These are phyloP conservation scores for Eucalyptus pauciflora DNA, from an alignment of 345 rosid genomes.

Conservation along the genomic window DNA sequence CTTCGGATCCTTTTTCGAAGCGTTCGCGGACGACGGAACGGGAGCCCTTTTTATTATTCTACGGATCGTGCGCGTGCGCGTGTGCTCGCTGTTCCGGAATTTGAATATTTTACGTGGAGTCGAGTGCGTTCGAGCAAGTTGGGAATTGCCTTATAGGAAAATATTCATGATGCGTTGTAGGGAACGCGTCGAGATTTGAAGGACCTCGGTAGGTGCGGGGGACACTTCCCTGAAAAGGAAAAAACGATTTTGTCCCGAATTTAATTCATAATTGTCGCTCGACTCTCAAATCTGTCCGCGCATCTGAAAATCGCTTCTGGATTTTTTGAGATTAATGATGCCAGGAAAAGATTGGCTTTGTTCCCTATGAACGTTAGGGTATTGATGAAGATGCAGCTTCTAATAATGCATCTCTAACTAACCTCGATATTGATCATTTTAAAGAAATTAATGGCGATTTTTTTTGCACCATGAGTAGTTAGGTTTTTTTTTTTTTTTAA, in stretches of 20 bases:
- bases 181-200: background rate
- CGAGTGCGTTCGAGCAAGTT: no score
- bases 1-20: background rate
- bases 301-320: fast-evolving
- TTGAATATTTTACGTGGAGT: no score
- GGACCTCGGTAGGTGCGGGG: background rate
- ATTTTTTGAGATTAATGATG: no score
- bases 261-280: fast-evolving
- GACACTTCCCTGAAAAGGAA: no score
- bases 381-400: background rate
- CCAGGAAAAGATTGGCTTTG: fast-evolving
- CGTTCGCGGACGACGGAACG: background rate
- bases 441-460: background rate
- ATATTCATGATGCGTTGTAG: background rate
- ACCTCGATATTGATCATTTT: background rate
- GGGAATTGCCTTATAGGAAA: background rate
- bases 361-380: no score
- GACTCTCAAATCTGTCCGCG: fast-evolving
- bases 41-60: no score
- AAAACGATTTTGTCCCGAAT: no score
- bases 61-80: background rate
- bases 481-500: background rate
- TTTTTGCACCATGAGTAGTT: background rate
- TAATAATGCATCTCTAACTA: fast-evolving
- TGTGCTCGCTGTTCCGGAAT: background rate